Base-by-base conservation (phyloP, 306 rosid genomes). In the Astragalus membranaceus region DNA sequence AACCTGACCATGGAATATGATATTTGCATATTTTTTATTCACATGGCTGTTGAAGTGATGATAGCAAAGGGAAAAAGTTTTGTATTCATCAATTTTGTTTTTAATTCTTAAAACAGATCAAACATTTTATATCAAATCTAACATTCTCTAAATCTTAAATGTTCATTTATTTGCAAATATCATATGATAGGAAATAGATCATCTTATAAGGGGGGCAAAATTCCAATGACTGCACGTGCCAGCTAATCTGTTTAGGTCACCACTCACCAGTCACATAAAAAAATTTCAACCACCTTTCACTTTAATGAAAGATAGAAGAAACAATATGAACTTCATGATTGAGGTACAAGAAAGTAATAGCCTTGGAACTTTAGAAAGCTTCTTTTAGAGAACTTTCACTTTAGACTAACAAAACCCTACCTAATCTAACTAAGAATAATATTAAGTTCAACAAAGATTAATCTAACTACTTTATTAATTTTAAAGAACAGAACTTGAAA, bases 371-470 rank as follows among this genome's bases (percentile, higher is more conserved):
- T 26, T 26, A 26, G 30, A 26, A 26, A 26, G 30, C 3, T 26
- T 26, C 30, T 26, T 39, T 39, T 8, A 39, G 44, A 39, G 30
- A 72, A 10, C 8, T 67, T 72, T 73, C 26, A 32, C 56, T 56
- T 42, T 72, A 61, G 32, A 44, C 29, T 17, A 32, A 12, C 60
- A 67, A 36, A 69, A 26, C 44, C 35, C 49, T 41, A 23, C 52
- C 67, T 46, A 43, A 20, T 59, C 71, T 43, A 43, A 67, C 26
- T 7, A 50, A 1, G 32, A 35, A 7, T 5, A 8, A 54, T 66
- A 43, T 58, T 50, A 43, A 69, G 36, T 41, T 42, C 70, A 44
- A 60, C 69, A 72, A 41, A 61, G 46, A 52, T 12, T 7, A 77
- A 41, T 42, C 44, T 10, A 17, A n/a, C n/a, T n/a, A n/a, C n/a